These are phyloP conservation scores for Eucalyptus shirleyi DNA, from an alignment of 345 rosid genomes.

Conservation along the genomic window DNA sequence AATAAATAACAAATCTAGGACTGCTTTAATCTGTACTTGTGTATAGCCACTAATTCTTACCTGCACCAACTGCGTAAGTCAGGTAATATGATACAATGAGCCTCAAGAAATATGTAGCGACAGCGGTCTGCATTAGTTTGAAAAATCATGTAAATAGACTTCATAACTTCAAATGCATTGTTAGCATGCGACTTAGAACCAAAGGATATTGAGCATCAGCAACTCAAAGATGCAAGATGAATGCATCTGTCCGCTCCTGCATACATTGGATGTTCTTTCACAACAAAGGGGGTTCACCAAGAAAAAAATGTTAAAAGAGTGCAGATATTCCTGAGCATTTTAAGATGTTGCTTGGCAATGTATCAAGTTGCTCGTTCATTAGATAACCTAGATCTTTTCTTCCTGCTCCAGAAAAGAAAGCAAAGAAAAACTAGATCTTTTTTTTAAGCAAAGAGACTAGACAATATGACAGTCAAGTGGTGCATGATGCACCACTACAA, in stretches of 20 bases:
- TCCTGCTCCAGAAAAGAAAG: background rate
- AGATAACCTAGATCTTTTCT: background rate
- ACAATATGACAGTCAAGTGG: background rate
- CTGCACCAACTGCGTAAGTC: constrained; percentile 26
- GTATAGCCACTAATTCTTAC: constrained; percentile 15
- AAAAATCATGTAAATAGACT: background rate
- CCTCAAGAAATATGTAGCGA: constrained; percentile 32
- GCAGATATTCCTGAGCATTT: background rate
- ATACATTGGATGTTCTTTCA: background rate
- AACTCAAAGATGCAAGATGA: background rate
- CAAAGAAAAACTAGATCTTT: background rate
- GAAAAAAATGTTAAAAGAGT: background rate
- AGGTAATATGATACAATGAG: constrained; percentile 19
- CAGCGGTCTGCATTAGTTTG: constrained; percentile 23
- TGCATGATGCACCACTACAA: background rate
- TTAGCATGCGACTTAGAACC: background rate
- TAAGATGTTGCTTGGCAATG: background rate
- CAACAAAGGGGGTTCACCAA: background rate
- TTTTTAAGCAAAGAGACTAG: background rate
- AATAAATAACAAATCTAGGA: background rate
- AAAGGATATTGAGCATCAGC: background rate
- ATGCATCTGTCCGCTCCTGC: background rate
- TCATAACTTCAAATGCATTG: background rate
- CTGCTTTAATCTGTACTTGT: background rate
- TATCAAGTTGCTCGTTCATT: background rate